Evolutionary conservation across 306 rosid species (phyloP).

Genomic region (Hippophae gyantsensis): DNA sequence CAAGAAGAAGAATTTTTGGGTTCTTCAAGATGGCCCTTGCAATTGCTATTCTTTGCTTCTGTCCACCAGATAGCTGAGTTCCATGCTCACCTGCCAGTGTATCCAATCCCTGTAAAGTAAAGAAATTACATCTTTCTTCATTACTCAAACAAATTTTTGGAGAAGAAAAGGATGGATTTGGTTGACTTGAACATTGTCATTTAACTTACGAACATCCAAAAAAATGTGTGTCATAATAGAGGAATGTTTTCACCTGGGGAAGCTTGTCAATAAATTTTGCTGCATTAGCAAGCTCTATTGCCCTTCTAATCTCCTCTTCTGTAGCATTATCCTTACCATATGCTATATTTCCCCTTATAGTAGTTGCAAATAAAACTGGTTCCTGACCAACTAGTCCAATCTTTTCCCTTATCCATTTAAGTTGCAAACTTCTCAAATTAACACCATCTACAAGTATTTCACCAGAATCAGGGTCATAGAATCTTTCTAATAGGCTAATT

Average conservation of each 20-base stretch:
- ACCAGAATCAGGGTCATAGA: slow-evolving; percentile 84
- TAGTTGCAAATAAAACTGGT: slow-evolving; percentile 54
- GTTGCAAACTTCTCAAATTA: slow-evolving; percentile 42
- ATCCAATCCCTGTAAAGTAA: slow-evolving; percentile 54
- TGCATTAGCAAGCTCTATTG: slow-evolving; percentile 76
- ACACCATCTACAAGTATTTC: slow-evolving; percentile 70
- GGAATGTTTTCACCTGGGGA: slow-evolving; percentile 33
- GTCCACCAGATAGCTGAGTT: slow-evolving; percentile 90
- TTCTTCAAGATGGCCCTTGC: slow-evolving; percentile 90
- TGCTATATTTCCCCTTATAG: slow-evolving; percentile 59
- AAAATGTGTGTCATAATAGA: background rate
- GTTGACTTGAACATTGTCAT: background rate
- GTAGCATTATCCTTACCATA: slow-evolving; percentile 84
- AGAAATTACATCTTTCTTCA: background rate
- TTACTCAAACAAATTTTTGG: background rate
- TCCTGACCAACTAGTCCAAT: slow-evolving; percentile 91
- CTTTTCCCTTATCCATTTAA: slow-evolving; percentile 66
- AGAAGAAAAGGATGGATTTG: no score
- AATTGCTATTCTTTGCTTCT: slow-evolving; percentile 92
- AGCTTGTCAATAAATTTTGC: slow-evolving; percentile 69
- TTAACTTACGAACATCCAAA: background rate
- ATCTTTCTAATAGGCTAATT: slow-evolving; percentile 63
- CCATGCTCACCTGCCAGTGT: slow-evolving; percentile 86
- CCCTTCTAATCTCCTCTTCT: slow-evolving; percentile 45
- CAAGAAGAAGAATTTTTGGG: slow-evolving; percentile 79